A percentile compares a stretch with the other conserved stretches of the same genome.
Evolutionary conservation across 768 basidiomycete species (phyloP).

Genomic region (Lentinula sp.): DNA sequence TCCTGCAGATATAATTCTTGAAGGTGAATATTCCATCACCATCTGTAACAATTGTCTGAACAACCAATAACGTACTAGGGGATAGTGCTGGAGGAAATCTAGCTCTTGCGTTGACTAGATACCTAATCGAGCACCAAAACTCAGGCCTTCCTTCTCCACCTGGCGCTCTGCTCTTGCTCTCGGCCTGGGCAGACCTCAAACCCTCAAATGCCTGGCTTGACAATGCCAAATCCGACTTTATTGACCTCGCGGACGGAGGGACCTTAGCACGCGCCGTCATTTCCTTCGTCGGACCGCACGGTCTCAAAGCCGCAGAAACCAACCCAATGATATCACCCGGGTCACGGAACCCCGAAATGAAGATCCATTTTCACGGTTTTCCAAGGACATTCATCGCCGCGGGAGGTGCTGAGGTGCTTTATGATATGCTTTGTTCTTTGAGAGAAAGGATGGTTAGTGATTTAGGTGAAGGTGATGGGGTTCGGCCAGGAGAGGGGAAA

Average conservation of each 20-base stretch:
- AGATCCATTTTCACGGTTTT: conserved; percentile 46
- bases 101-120: conserved; percentile 54
- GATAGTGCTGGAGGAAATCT: conserved; percentile 81
- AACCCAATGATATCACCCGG: conserved; percentile 59
- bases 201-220: conserved; percentile 28
- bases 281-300: conserved; percentile 45
- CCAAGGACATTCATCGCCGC: conserved; percentile 55
- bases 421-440: conserved; percentile 45
- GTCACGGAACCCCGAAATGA: conserved; percentile 29
- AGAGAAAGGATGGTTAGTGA: conserved; percentile 44
- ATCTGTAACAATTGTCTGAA: neutral
- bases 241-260: conserved; percentile 19
- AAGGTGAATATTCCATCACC: conserved; percentile 19
- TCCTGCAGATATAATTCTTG: conserved; percentile 57
- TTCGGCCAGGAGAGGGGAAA: conserved; percentile 29
- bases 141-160: conserved; percentile 36
- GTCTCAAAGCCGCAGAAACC: conserved; percentile 32
- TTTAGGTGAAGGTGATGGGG: conserved; percentile 38
- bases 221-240: conserved; percentile 31
- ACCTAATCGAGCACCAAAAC: conserved; percentile 46
- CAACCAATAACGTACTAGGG: conserved; percentile 15
- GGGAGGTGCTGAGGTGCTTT: conserved; percentile 53
- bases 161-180: conserved; percentile 44
- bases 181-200: conserved; percentile 50
- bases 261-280: conserved; percentile 13